These are phyloP conservation scores for Ogataea paradorogensis DNA, from an alignment of 805 yeast genomes.

Conservation along the genomic window DNA sequence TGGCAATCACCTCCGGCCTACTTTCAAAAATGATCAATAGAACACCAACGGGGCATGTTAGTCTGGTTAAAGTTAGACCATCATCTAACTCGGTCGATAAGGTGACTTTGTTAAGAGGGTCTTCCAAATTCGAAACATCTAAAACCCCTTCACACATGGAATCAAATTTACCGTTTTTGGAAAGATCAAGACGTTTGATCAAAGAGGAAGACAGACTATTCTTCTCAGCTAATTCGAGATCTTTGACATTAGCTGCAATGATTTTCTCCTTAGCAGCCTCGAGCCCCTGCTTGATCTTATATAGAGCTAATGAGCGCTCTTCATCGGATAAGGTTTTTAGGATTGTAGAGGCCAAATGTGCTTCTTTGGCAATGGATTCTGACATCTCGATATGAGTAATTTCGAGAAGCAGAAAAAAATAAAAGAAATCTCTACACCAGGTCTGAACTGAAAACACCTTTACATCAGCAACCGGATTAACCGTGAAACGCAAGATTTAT, in stretches of 20 bases:
- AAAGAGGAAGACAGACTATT: constrained; percentile 65
- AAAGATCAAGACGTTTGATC: constrained; percentile 79
- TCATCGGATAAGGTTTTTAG: constrained; percentile 75
- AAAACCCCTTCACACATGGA: constrained; percentile 91
- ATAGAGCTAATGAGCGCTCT: constrained; percentile 69
- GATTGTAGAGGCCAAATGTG: constrained; percentile 79
- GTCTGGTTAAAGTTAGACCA: constrained; percentile 75
- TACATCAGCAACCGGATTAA: no score
- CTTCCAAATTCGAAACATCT: constrained; percentile 85
- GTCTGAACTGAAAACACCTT: no score
- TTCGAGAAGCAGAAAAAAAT: not conserved
- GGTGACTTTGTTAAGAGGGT: constrained; percentile 89
- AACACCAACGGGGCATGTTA: constrained; percentile 95
- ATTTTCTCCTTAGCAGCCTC: constrained; percentile 56
- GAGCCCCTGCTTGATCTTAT: constrained; percentile 69
- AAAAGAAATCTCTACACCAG: not conserved
- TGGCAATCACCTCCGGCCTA: constrained; percentile 98
- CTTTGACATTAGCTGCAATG: constrained; percentile 68
- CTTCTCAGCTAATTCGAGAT: constrained; percentile 66
- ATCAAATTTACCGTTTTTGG: constrained; percentile 81
- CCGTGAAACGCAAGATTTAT: no score
- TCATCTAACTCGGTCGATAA: constrained; percentile 85
- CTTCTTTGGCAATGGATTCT: constrained; percentile 73
- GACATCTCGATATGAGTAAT: constrained; percentile 40
- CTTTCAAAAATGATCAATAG: constrained; percentile 90